Evolutionary conservation across 495 filamentous ascomycete species (phyloP), one percentile per base, ranked within the genome.

Genomic region (Articulospora tetracladia): DNA sequence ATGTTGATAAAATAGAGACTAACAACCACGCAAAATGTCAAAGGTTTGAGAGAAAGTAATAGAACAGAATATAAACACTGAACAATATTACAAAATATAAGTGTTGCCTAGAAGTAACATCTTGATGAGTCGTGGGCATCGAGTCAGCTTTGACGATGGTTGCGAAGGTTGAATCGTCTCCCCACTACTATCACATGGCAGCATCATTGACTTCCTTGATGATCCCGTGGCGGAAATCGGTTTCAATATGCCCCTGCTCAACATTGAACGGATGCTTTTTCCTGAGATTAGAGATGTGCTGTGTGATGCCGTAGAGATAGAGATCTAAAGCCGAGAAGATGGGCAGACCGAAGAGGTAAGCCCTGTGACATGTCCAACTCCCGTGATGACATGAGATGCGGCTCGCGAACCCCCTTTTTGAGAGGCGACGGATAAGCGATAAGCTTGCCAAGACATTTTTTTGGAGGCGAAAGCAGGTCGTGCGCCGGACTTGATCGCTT

Each of bases 1-100:
- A 74, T 80, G 34, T 48, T 53, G 20, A 51, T 26, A 39, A 59
- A 25, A 23, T 39, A 22, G 28, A 20, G 2, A 48, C n/a, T 15
- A 25, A 15, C 50, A n/a, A 41, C 24, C 30, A 58, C 22, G 28
- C 6, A 32, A 24, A 6, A 15, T 3, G 15, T 15, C 17, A 17
- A 44, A 44, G 39, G 7, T n/a, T n/a, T n/a, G n/a, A 44, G 17
- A 53, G 26, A 19, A 49, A 44, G 26, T 15, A 12, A 44, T n/a
- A n/a, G n/a, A n/a, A n/a, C n/a, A n/a, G n/a, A n/a, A 19, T 3
- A 15, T 19, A 44, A 44, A 19, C 15, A 44, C 8, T 8, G 15
- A 44, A 12, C 3, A 11, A 34, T 34, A 7, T 6, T 15, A 7
- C 30, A 6, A n/a, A 44, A 17, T 17, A 44, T 17, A 44, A n/a